Evolutionary conservation across 2,329 filamentous ascomycete species (phyloP), one percentile per base, ranked within the genome.

Genomic region (Pyrenophora seminiperda): DNA sequence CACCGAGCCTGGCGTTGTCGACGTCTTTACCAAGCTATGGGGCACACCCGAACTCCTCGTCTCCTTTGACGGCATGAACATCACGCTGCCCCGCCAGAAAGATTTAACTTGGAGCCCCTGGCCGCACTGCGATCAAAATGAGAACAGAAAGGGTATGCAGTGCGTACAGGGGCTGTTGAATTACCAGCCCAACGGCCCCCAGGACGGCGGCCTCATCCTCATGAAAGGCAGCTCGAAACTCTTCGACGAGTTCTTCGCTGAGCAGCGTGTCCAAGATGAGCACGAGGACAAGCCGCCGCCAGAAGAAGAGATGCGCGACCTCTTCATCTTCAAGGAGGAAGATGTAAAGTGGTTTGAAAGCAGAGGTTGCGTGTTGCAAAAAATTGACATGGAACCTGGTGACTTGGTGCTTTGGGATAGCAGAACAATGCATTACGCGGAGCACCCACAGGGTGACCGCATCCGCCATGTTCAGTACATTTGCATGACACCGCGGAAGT

Each of bases 171-270:
- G 78, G 0, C 59, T 80, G 4, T 53, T 79, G 1, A 79, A 79
- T 59, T 73, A 72, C 9, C 67, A 72, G 6, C 77, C 75, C 1
- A 76, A 76, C 32, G 77, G 78, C 71, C 71, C 1, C 1, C 67
- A 78, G 2, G 78, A 81, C 45, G 78, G 78, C 13, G 77, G 77
- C 1, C 56, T 81, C 7, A 70, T 80, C 29, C 56, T 79, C 4
- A 75, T 79, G 68, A 73, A 74, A 22, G 77, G 77, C 3, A 74
- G 72, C 5, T 56, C 68, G 7, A 74, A 73, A 34, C 64, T 79
- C 1, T 74, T 71, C 37, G 71, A 79, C 36, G 66, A 77, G 53
- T 80, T 78, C 69, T 79, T 79, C 58, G 20, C 29, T 9, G 57
- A 59, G 38, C 47, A 42, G 41, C 37, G 47, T 22, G 56, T 57